Evolutionary conservation across 257 asterid genomes (phyloP).

Genomic region (Lycium ferocissimum): DNA sequence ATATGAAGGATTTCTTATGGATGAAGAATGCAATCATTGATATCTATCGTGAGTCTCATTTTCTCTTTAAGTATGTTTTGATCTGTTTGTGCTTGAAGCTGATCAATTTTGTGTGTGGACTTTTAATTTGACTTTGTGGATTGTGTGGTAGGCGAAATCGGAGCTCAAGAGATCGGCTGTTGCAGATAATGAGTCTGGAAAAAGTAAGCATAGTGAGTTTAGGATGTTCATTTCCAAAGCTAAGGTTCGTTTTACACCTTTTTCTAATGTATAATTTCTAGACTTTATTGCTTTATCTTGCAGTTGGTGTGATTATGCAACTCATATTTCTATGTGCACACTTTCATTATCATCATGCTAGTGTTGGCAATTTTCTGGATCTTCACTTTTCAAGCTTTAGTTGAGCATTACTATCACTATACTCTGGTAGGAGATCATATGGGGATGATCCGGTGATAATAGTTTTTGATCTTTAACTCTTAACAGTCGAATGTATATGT

Average conservation of each 20-base stretch:
- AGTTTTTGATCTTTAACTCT: background rate
- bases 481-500: background rate
- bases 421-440: background rate
- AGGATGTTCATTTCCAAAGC: conserved; percentile 86
- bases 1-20: conserved; percentile 85
- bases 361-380: background rate
- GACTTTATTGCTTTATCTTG: background rate
- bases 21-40: conserved; percentile 90
- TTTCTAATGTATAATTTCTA: background rate
- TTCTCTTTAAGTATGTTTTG: background rate
- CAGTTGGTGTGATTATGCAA: background rate
- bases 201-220: conserved; percentile 74
- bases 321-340: background rate
- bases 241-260: conserved; percentile 58
- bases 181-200: conserved; percentile 84
- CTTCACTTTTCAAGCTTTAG: background rate
- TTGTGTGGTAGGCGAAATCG: conserved; percentile 70
- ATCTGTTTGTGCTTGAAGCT: background rate
- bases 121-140: background rate
- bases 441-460: background rate
- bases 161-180: conserved; percentile 94
- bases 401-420: background rate
- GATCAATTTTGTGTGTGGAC: background rate
- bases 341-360: background rate
- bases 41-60: conserved; percentile 68